phyloP scores from a whole-genome alignment of 495 filamentous ascomycete species.

The Penicillium bialowiezense region DNA sequence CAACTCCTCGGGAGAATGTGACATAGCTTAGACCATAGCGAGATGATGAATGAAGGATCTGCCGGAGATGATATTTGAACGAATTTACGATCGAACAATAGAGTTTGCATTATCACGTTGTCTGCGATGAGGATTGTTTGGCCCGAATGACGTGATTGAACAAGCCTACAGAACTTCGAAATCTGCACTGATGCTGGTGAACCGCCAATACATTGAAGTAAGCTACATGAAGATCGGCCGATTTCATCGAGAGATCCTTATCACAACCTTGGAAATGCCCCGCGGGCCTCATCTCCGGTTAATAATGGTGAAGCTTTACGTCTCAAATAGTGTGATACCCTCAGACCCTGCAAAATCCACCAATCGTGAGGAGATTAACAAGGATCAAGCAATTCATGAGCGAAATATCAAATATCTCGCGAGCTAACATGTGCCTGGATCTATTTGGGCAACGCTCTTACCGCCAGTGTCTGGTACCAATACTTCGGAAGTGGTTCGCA shows the following conservation, averaged over 20 bases:
- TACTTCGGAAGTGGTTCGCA: neutral
- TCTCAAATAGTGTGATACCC: neutral
- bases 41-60: neutral
- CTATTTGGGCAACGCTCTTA: neutral
- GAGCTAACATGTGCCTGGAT: neutral
- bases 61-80: neutral
- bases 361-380: neutral
- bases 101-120: neutral
- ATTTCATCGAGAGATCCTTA: neutral
- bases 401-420: neutral
- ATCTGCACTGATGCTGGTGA: too few species aligned
- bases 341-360: neutral
- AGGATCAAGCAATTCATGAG: neutral
- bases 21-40: constrained; percentile 17
- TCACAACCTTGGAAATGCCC: too few species aligned
- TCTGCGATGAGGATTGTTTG: constrained; percentile 11
- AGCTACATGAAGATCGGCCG: too few species aligned
- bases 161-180: too few species aligned
- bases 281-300: neutral
- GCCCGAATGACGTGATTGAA: constrained; percentile 17
- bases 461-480: neutral
- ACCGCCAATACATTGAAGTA: too few species aligned
- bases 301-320: neutral
- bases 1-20: constrained; percentile 31
- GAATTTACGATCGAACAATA: neutral